Evolutionary conservation across 1,139 yeast genomes (phyloP).

Genomic region (Lodderomyces theae): DNA sequence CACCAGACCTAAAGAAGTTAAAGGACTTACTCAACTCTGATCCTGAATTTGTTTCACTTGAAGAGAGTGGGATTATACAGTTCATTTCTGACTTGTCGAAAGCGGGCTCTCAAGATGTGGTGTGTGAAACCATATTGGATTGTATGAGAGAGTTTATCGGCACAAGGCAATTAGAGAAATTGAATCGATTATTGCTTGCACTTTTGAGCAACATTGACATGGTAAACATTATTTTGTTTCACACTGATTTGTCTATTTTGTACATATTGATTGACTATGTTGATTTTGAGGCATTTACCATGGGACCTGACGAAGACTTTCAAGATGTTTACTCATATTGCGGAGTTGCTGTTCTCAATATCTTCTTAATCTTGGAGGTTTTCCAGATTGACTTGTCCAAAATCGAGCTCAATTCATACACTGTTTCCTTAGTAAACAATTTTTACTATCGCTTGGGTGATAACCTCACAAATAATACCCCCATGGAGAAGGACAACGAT

Average conservation of each 20-base stretch:
- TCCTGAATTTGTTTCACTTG: conserved; percentile 54
- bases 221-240: conserved; percentile 41
- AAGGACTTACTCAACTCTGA: conserved; percentile 44
- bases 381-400: conserved; percentile 40
- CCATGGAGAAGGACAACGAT: conserved; percentile 21
- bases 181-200: conserved; percentile 50
- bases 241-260: conserved; percentile 22
- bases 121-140: conserved; percentile 30
- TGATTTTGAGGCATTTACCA: conserved; percentile 32
- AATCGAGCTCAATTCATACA: conserved; percentile 29
- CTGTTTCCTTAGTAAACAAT: conserved; percentile 33
- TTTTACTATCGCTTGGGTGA: conserved; percentile 34
- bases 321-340: conserved; percentile 71
- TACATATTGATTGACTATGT: conserved; percentile 31
- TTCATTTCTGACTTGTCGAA: conserved; percentile 22
- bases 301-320: conserved; percentile 53
- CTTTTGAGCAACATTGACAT: conserved; percentile 39
- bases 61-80: conserved; percentile 49
- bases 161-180: conserved; percentile 39
- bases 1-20: conserved; percentile 52
- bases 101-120: conserved; percentile 35
- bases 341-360: conserved; percentile 55
- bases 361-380: conserved; percentile 43
- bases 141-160: conserved; percentile 39
- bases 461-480: conserved; percentile 24